Evolutionary conservation across 805 yeast species (phyloP).

Genomic region (Blastobotrys chiropterorum): DNA sequence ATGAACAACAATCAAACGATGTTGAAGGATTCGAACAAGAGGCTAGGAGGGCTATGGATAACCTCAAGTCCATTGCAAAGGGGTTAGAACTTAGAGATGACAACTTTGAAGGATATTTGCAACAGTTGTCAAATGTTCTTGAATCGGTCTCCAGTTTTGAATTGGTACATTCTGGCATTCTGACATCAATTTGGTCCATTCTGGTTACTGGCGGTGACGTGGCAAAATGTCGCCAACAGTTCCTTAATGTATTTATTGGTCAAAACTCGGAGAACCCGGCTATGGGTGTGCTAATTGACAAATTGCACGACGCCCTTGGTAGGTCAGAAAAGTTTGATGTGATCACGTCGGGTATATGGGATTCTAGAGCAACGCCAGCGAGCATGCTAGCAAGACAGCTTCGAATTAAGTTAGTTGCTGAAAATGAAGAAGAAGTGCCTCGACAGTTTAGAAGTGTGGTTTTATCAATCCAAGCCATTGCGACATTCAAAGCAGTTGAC

Average conservation of each 20-base stretch:
- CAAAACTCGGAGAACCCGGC: conserved; percentile 28
- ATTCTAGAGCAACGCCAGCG: conserved; percentile 17
- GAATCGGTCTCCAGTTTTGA: conserved; percentile 62
- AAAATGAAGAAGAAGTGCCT: conserved; percentile 13
- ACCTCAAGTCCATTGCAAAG: conserved; percentile 15
- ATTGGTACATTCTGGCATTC: conserved; percentile 60
- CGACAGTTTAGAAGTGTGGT: conserved; percentile 24
- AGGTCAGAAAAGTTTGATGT: conserved; percentile 71
- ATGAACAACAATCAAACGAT: neutral
- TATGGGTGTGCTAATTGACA: conserved; percentile 43
- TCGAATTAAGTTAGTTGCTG: conserved; percentile 46
- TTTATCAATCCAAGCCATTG: conserved; percentile 47
- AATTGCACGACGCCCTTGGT: conserved; percentile 67
- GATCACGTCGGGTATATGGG: conserved; percentile 38
- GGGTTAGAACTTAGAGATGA: conserved; percentile 23
- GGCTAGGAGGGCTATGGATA: conserved; percentile 23
- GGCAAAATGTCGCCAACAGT: conserved; percentile 36
- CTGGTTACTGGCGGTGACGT: conserved; percentile 27
- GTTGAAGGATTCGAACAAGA: conserved; percentile 18
- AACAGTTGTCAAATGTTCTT: conserved; percentile 9
- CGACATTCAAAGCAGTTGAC: conserved; percentile 41
- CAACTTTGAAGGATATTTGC: conserved; percentile 4
- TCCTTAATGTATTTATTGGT: conserved; percentile 36
- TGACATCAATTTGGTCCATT: conserved; percentile 36
- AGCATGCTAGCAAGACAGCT: conserved; percentile 59